Percentiles rank a stretch among this genome's conserved stretches.
Evolutionary conservation across 2,329 filamentous ascomycete species (phyloP).

Genomic region (Verruconis gallopava): DNA sequence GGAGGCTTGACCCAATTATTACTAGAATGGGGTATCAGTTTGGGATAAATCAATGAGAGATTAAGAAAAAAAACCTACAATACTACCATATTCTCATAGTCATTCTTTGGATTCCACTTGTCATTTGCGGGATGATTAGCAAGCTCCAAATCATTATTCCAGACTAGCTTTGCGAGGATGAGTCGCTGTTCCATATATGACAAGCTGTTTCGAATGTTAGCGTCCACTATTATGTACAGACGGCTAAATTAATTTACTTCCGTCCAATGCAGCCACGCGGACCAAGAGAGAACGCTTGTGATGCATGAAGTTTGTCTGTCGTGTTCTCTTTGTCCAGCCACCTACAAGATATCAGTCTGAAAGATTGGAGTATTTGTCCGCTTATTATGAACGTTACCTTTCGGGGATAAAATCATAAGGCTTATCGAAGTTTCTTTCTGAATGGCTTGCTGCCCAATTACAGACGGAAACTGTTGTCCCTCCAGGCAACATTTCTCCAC

Average conservation of each 20-base stretch:
- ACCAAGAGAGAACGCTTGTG: slow-evolving; percentile 21
- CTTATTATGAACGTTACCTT: too few species aligned
- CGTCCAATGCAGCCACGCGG: slow-evolving; percentile 22
- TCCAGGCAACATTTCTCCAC: slow-evolving; percentile 7
- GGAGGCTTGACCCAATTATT: slow-evolving; percentile 16
- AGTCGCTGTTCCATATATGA: slow-evolving; percentile 8
- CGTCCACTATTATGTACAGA: too few species aligned
- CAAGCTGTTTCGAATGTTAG: too few species aligned
- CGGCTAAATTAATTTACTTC: slow-evolving; percentile 8
- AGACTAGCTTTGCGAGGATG: slow-evolving; percentile 6
- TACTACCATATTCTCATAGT: slow-evolving; percentile 10
- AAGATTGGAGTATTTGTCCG: too few species aligned
- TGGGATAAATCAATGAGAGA: neutral
- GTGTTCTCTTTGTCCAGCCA: slow-evolving; percentile 9
- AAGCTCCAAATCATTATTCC: slow-evolving; percentile 5
- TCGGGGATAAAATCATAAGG: slow-evolving; percentile 6
- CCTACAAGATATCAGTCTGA: too few species aligned
- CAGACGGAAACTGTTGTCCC: slow-evolving; percentile 12
- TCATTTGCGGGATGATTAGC: slow-evolving; percentile 8
- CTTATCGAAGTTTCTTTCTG: slow-evolving; percentile 1
- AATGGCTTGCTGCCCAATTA: slow-evolving; percentile 13
- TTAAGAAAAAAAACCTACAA: slow-evolving; percentile 4
- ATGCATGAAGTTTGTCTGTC: slow-evolving; percentile 19
- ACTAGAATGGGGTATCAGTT: neutral
- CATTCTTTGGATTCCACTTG: slow-evolving; percentile 4